phyloP scores from a whole-genome alignment of 2,329 filamentous ascomycete species.

The Aspergillus quadricinctus region DNA sequence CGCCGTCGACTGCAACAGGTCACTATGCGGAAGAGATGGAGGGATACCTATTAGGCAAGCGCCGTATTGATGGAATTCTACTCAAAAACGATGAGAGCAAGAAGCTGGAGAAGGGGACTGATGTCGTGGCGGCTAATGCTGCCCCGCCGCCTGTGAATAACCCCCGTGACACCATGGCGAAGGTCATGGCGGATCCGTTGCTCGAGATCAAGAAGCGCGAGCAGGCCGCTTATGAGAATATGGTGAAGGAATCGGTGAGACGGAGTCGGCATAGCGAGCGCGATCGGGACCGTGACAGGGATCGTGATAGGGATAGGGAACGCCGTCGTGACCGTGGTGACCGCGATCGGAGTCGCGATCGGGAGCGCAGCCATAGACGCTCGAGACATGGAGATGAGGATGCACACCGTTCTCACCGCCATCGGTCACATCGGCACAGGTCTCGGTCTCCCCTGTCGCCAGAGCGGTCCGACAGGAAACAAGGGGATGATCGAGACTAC shows the following conservation, averaged over 20 bases:
- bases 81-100: constrained; percentile 77
- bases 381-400: constrained; percentile 22
- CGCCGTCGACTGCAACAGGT: constrained; percentile 69
- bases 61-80: constrained; percentile 76
- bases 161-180: constrained; percentile 72
- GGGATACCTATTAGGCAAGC: constrained; percentile 86
- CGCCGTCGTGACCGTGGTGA: constrained; percentile 15
- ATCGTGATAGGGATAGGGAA: constrained; percentile 14
- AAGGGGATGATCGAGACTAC: constrained; percentile 14
- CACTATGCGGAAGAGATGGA: constrained; percentile 82
- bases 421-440: constrained; percentile 20
- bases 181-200: constrained; percentile 86
- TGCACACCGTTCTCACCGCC: constrained; percentile 17
- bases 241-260: constrained; percentile 43
- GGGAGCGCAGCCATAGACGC: constrained; percentile 20
- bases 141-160: constrained; percentile 58
- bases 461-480: constrained; percentile 1
- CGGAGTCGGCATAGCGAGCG: constrained; percentile 21
- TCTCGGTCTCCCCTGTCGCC: constrained; percentile 12
- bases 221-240: constrained; percentile 67
- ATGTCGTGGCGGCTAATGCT: constrained; percentile 18
- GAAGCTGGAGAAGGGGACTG: constrained; percentile 68
- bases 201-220: constrained; percentile 92
- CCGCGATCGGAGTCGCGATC: constrained; percentile 10
- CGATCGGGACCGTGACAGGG: constrained; percentile 12